Evolutionary conservation across 768 basidiomycete species (phyloP), one percentile per base, ranked within the genome.

Genomic region (Leccinum variicolor): DNA sequence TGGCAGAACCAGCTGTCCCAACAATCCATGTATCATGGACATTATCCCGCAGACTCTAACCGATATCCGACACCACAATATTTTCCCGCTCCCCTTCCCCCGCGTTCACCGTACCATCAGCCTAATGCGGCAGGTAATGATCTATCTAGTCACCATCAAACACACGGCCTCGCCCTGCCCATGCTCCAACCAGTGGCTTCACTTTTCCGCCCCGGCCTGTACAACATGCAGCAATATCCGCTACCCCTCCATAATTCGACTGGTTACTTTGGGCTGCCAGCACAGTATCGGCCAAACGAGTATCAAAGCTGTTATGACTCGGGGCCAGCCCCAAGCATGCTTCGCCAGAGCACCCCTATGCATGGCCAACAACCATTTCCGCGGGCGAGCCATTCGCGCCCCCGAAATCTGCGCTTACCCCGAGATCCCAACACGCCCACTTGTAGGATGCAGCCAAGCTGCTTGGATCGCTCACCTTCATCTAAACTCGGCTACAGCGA

Each of bases 241-340:
- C 52, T 54, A 28, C 47, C 66, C 25, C 64, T 58, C 3, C 75
- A 71, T 33, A 70, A 69, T 65, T 71, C 52, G 59, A 70, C 34
- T 58, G 68, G 47, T 61, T 73, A 43, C 56, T 82, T 76, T 61
- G 43, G 69, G 13, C 81, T 77, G 58, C 63, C 75, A 0, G 75
- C 73, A 8, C 66, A 73, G 0, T 77, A 74, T 50, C 70, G 73
- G 1, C 60, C 70, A 6, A 66, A 75, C 1, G 71, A 76, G 43
- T 79, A 76, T 66, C 75, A 68, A 81, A 85, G 79, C 76, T 84
- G 83, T 59, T 63, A 81, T 21, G 75, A 76, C 39, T 70, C 72
- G 53, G 60, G 68, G 53, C 25, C 71, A 2, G 29, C 70, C 61
- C 19, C 55, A 60, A 36, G 60, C 34, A 19, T 59, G 53, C 73